Evolutionary conservation across 2,329 filamentous ascomycete genomes (phyloP).

Genomic region (Ophiostoma piceae): DNA sequence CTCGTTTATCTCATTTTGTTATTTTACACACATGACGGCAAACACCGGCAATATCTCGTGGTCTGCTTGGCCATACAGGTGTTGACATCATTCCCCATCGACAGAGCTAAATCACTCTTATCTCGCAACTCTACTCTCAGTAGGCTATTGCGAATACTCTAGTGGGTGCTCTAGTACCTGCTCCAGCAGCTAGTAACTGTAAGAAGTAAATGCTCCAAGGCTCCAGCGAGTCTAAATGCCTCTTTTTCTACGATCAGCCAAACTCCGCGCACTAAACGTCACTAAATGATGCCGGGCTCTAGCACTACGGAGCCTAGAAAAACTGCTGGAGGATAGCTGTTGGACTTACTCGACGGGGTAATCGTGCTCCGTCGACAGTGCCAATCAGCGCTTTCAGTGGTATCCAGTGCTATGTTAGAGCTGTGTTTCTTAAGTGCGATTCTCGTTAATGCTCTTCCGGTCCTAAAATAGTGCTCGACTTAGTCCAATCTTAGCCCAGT

Average conservation of each 20-base stretch:
- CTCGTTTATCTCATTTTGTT: too few species aligned
- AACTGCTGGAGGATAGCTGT: neutral
- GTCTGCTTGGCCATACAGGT: neutral
- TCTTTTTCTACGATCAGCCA: neutral
- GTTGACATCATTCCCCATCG: neutral
- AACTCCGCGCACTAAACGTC: neutral
- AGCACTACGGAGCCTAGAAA: neutral
- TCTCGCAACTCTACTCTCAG: neutral
- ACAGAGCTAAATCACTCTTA: neutral
- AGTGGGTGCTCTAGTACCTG: neutral
- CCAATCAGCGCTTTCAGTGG: neutral
- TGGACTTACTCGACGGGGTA: conserved; percentile 1
- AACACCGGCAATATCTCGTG: neutral
- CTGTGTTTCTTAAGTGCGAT: neutral
- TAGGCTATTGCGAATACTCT: neutral
- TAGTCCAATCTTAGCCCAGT: neutral
- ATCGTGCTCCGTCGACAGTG: neutral
- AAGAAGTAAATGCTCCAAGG: neutral
- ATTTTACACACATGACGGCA: neutral
- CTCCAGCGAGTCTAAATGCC: neutral
- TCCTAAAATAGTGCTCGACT: neutral
- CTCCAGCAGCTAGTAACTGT: neutral
- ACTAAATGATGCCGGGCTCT: neutral
- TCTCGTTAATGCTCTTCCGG: neutral
- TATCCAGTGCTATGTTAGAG: neutral